Base-by-base conservation (phyloP, 1,284 basidiomycete genomes). In the Melampsora occidentalis region DNA sequence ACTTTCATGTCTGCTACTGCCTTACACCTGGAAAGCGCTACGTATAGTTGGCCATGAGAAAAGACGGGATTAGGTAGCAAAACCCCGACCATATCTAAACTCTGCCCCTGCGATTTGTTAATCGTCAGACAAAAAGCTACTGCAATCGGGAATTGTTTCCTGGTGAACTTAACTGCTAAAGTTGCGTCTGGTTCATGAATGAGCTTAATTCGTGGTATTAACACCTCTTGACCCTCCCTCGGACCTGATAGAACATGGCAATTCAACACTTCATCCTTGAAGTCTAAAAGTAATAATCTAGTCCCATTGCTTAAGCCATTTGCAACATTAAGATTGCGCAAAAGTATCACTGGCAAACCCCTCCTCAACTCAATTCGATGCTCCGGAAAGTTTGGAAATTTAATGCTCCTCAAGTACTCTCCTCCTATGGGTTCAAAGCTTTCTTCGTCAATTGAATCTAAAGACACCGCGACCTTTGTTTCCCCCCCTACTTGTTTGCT, bases 31-130 rank as follows among this genome's bases (percentile, higher is more conserved):
- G 69, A 70, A 5, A 70, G 33, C 3, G 53, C 69, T 1, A 61
- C 69, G 42, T 70, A 70, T 18, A 70, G 28, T 61, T 70, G 69
- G 1, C 69, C 53, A 42, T 70, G 69, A 1, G 53, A 33, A 59
- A 70, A 70, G 18, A 70, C 51, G 1, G 51, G 69, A 6, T 5
- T 39, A 3, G 33, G 51, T 12, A 70, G 39, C 25, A 18, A 42
- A n/a, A 70, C 33, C 1, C 53, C 69, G 9, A 61, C 69, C 22
- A 12, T 31, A 2, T 61, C 33, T 1, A 61, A 22, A 5, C 10
- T 12, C 39, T 70, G 69, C 22, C 69, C 69, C 51, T 61, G 69
- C 12, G 53, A 33, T 39, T 70, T 70, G 22, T 70, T 70, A 9
- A 70, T 46, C 10, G 69, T 61, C 25, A 70, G 20, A 22, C 31